Conservation (phyloP, 257 asterid genomes). For the Capsicum rhomboideum region DNA sequence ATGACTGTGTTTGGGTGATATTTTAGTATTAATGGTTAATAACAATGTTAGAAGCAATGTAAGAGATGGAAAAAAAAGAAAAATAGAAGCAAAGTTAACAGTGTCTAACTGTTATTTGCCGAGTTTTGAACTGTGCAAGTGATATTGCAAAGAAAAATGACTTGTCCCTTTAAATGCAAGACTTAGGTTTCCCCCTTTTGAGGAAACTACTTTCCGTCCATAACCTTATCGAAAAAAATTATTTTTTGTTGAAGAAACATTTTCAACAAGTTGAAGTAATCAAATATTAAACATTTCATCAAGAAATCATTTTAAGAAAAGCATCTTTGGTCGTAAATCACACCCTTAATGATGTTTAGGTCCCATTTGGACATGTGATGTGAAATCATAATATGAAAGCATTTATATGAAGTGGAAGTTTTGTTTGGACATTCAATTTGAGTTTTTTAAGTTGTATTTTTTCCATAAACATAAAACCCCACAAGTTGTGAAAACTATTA, state of each 20-base stretch:
- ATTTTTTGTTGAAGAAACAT: not conserved
- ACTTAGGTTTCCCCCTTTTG: not conserved
- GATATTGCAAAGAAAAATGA: not conserved
- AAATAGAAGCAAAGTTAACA: not conserved
- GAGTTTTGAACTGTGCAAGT: not conserved
- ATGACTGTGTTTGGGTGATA: not conserved
- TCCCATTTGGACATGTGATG: no score
- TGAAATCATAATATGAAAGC: no score
- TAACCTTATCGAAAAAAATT: not conserved
- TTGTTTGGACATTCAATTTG: no score
- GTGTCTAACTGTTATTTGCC: not conserved
- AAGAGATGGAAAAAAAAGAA: no score
- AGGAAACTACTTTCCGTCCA: not conserved
- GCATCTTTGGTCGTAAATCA: not conserved
- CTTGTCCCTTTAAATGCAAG: not conserved
- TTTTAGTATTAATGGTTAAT: not conserved
- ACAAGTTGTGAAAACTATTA: no score
- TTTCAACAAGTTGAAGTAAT: not conserved
- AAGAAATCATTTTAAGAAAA: not conserved
- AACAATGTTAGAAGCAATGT: not conserved
- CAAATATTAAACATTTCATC: not conserved
- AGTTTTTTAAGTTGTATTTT: no score
- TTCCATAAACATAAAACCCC: no score
- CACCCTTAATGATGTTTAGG: no score
- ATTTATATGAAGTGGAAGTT: no score